Evolutionary conservation across 2,329 filamentous ascomycete genomes (phyloP).

Genomic region (Graphiopsis chlorocephala): DNA sequence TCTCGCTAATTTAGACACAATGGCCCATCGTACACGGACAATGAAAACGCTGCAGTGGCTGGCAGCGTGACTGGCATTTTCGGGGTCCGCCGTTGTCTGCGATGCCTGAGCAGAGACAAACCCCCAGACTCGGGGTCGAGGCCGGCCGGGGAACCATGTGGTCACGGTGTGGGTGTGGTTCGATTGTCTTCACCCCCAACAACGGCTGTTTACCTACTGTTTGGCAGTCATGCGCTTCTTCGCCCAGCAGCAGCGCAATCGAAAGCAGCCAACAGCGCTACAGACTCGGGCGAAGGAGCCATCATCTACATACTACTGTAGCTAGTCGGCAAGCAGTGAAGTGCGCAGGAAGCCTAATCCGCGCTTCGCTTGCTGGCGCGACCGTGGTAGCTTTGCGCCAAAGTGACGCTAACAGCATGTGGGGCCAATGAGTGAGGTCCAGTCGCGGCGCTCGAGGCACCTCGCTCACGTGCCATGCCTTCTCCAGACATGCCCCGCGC

Average conservation of each 20-base stretch:
- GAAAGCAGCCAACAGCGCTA: background rate
- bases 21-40: background rate
- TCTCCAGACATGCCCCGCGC: constrained; percentile 11
- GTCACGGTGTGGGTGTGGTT: background rate
- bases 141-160: constrained; percentile 7
- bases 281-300: background rate
- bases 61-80: constrained; percentile 10
- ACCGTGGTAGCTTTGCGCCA: constrained; percentile 8
- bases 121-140: constrained; percentile 7
- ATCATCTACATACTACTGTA: background rate
- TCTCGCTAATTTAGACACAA: constrained; percentile 15
- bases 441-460: background rate
- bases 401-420: background rate
- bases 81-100: background rate
- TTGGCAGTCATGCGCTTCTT: background rate
- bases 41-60: constrained; percentile 8
- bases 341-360: constrained; percentile 5
- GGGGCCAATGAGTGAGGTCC: background rate
- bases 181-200: constrained; percentile 7
- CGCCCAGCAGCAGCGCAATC: background rate
- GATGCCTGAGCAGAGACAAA: constrained; percentile 1
- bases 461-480: constrained; percentile 13
- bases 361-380: constrained; percentile 12
- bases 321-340: background rate
- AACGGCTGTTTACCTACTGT: background rate